Conservation (phyloP, 345 rosid species). For the Rhodamnia argentea region DNA sequence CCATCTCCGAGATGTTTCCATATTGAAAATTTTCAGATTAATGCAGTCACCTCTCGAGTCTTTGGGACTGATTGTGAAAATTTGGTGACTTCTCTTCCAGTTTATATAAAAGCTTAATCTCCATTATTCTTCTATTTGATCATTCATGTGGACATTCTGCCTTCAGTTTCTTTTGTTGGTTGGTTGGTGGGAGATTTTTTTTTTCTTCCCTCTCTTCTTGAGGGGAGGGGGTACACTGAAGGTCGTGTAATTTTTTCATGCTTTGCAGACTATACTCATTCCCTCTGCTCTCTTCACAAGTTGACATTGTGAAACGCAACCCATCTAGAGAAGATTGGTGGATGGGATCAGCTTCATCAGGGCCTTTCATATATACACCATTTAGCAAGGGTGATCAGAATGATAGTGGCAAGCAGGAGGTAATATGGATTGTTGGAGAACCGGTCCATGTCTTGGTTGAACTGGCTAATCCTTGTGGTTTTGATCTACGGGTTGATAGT, state of each 20-base stretch:
- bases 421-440: slow-evolving; percentile 94
- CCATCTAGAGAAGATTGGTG: slow-evolving; percentile 96
- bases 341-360: slow-evolving; percentile 92
- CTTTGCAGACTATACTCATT: slow-evolving; percentile 70
- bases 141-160: not conserved
- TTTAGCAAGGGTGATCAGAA: slow-evolving; percentile 85
- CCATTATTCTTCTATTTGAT: not conserved
- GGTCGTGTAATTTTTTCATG: not conserved
- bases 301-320: slow-evolving; percentile 76
- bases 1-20: not conserved
- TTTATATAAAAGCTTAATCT: not conserved
- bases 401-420: slow-evolving; percentile 73
- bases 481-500: slow-evolving; percentile 85
- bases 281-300: slow-evolving; percentile 76
- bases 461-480: slow-evolving; percentile 97
- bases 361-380: slow-evolving; percentile 98
- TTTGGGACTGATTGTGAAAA: not conserved
- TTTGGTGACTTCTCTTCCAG: not conserved
- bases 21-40: not conserved
- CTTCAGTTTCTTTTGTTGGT: not conserved
- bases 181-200: not conserved
- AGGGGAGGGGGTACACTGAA: not conserved
- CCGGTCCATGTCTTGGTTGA: slow-evolving; percentile 97
- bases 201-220: not conserved
- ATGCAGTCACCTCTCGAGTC: not conserved